Conservation (phyloP, 2,329 filamentous ascomycete genomes). For the Penicillium sp. region DNA sequence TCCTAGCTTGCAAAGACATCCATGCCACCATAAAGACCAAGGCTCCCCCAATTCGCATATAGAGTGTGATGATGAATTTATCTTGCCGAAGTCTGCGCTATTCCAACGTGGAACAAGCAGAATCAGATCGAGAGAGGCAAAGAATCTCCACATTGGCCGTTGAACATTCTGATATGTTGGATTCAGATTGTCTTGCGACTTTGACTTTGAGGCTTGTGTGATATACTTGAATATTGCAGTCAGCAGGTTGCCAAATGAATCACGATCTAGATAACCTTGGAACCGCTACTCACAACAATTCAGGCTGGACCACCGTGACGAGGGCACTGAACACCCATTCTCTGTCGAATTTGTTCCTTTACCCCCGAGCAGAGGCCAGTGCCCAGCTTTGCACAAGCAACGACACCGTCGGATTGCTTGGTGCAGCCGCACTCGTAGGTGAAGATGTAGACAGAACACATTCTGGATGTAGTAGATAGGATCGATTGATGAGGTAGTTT, state of each 20-base stretch:
- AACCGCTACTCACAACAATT: not conserved
- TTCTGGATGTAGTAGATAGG: constrained; percentile 14
- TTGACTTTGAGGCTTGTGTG: too few relatives aligned
- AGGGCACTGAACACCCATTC: constrained; percentile 37
- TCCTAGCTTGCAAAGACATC: not conserved
- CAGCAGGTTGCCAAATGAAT: too few relatives aligned
- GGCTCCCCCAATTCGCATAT: not conserved
- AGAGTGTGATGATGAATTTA: not conserved
- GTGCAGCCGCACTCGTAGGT: constrained; percentile 41
- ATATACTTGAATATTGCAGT: too few relatives aligned
- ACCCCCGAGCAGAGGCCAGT: constrained; percentile 3
- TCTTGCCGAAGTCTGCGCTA: not conserved
- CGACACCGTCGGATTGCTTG: constrained; percentile 34
- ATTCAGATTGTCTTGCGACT: too few relatives aligned
- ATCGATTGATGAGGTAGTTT: not conserved
- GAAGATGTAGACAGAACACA: constrained; percentile 41
- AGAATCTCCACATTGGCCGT: not conserved
- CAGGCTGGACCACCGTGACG: constrained; percentile 17
- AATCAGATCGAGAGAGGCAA: not conserved
- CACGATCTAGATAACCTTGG: too few relatives aligned
- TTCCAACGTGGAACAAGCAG: not conserved
- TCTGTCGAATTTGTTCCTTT: constrained; percentile 33
- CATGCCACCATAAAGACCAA: not conserved
- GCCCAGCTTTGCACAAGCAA: constrained; percentile 36
- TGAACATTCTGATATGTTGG: too few relatives aligned